Conservation (phyloP, 768 basidiomycete species). For the Hysterangium stoloniferum region DNA sequence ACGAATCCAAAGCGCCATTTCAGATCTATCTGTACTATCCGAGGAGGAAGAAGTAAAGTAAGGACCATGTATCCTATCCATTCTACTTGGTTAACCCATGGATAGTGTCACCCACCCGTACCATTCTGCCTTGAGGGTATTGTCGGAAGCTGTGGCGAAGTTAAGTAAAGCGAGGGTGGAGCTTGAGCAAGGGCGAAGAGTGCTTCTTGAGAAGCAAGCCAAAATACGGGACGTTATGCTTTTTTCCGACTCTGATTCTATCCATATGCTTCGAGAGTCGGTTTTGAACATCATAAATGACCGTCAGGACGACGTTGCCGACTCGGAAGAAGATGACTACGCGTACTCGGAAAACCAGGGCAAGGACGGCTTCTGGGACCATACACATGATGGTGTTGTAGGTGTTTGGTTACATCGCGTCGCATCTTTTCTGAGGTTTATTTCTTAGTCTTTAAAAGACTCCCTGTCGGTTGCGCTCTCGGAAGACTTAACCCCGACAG, state of each 20-base stretch:
- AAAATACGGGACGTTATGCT: constrained; percentile 34
- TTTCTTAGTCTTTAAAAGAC: constrained; percentile 35
- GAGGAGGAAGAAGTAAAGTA: constrained; percentile 9
- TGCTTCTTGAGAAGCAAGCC: constrained; percentile 52
- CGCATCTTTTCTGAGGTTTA: not conserved
- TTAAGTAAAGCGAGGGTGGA: constrained; percentile 51
- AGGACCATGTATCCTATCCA: constrained; percentile 16
- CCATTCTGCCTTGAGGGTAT: constrained; percentile 55
- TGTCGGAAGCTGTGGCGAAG: constrained; percentile 60
- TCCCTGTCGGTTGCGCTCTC: constrained; percentile 39
- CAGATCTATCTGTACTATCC: constrained; percentile 29
- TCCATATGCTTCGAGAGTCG: not conserved
- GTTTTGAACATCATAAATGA: constrained; percentile 1
- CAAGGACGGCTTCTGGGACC: not conserved
- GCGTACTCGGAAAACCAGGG: not conserved
- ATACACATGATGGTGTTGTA: constrained; percentile 1
- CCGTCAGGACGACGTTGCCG: not conserved
- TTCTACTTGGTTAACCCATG: constrained; percentile 42
- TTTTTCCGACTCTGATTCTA: not conserved
- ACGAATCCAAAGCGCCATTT: constrained; percentile 57
- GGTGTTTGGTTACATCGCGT: not conserved
- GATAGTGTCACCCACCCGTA: constrained; percentile 48
- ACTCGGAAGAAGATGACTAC: not conserved
- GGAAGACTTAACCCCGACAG: constrained; percentile 39
- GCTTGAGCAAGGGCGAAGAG: constrained; percentile 50